phyloP scores from a whole-genome alignment of 1,139 yeast species.

The Yarrowia galli region DNA sequence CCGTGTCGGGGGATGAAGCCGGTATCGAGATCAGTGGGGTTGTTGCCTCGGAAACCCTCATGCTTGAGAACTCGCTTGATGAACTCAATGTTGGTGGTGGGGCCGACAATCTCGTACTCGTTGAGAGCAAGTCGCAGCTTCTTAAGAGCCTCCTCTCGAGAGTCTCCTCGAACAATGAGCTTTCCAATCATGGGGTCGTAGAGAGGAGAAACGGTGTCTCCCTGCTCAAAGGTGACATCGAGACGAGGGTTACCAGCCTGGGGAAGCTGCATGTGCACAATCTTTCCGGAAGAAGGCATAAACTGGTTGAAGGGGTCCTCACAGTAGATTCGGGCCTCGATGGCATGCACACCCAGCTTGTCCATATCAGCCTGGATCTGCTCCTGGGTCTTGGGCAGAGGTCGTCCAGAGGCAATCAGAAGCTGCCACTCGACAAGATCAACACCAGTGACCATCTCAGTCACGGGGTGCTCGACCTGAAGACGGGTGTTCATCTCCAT shows the following conservation, averaged over 20 bases:
- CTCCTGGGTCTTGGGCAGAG: constrained; percentile 50
- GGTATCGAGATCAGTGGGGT: constrained; percentile 49
- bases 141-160: constrained; percentile 49
- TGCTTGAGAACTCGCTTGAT: constrained; percentile 47
- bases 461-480: constrained; percentile 70
- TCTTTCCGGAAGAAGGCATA: constrained; percentile 50
- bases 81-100: constrained; percentile 51
- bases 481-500: constrained; percentile 70
- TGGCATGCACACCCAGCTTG: constrained; percentile 48
- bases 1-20: constrained; percentile 50
- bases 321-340: constrained; percentile 51
- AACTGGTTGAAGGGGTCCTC: constrained; percentile 51
- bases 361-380: constrained; percentile 43
- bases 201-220: constrained; percentile 48
- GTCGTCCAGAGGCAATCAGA: constrained; percentile 84
- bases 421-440: constrained; percentile 94
- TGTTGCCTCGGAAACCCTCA: constrained; percentile 48
- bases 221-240: constrained; percentile 48
- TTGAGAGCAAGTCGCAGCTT: constrained; percentile 48
- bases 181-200: constrained; percentile 53
- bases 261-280: constrained; percentile 47
- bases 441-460: constrained; percentile 88
- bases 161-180: constrained; percentile 49
- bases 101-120: constrained; percentile 51
- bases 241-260: constrained; percentile 48